Evolutionary conservation across 176 grass and related monocot species (phyloP), one percentile per base, ranked within the genome.

Genomic region (Guadua angustifolia): DNA sequence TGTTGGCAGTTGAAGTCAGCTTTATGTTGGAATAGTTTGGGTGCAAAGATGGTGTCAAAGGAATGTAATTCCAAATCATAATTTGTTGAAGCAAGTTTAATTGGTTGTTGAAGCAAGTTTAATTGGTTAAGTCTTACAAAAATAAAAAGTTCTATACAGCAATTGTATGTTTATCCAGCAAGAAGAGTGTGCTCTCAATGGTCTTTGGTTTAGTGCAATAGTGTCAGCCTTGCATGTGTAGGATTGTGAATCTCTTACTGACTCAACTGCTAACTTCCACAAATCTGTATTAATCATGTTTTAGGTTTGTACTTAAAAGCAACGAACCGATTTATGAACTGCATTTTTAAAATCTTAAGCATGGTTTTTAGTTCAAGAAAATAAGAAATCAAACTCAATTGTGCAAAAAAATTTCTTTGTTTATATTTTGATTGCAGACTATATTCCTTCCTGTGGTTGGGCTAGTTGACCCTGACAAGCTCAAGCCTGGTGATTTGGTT

Each of bases 371-470:
- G n/a, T 69, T 58, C 11, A 79, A 35, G 4, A 49, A 38, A 46
- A 38, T 52, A 10, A 79, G 8, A 40, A 18, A 55, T 68, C 10
- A 69, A 60, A 61, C 50, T 59, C 25, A 79, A 79, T 38, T 59
- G 13, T 49, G 19, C 35, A 14, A 5, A 56, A 69, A 56, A 69
- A 25, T 0, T 38, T 0, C 0, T 71, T 62, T 21, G 32, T 47
- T 72, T 49, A 6, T 60, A 46, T 19, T 5, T 71, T 62, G 64
- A 5, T 17, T 86, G 51, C 88, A 97, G 92, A 97, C 92, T 64
- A 92, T 95, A 86, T 98, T 98, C 83, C 89, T 98, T 35, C 95
- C 95, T 65, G 95, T 98, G 18, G 79, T 95, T 84, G 91, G 92
- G 39, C 72, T 98, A 74, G 95, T 98, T 65, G 95, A 98, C 69